Percentiles rank a stretch among this genome's conserved stretches.
Evolutionary conservation across 257 asterid species (phyloP).

Genomic region (Solanum corneliomulleri): DNA sequence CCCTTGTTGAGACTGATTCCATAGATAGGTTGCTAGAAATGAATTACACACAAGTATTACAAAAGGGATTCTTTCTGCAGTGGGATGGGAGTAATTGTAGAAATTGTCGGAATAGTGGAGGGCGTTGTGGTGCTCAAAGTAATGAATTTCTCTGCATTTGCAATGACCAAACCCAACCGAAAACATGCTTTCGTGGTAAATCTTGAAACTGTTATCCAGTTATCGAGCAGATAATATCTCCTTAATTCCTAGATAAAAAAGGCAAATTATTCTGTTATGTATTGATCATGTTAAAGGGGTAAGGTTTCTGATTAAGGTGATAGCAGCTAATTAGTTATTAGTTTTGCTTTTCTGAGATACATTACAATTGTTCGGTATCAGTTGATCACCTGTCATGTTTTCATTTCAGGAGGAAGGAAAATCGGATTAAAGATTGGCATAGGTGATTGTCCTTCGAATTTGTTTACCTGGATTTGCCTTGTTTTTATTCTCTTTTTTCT

Average conservation of each 20-base stretch:
- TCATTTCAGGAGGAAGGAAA: background rate
- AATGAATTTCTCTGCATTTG: background rate
- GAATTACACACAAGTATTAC: slow-evolving; percentile 25
- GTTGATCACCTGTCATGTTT: background rate
- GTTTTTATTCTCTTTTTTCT: background rate
- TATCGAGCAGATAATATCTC: background rate
- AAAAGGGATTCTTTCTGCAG: slow-evolving; percentile 14
- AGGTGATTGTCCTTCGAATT: background rate
- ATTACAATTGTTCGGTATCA: background rate
- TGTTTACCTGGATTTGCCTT: background rate
- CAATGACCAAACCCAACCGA: background rate
- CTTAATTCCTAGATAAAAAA: background rate
- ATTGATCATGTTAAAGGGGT: background rate
- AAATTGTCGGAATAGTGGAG: slow-evolving; percentile 20
- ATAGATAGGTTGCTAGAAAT: slow-evolving; percentile 1
- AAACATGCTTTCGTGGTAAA: background rate
- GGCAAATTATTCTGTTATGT: background rate
- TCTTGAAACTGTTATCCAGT: background rate
- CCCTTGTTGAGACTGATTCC: slow-evolving; percentile 5
- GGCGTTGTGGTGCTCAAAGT: slow-evolving; percentile 1
- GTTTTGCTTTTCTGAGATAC: background rate
- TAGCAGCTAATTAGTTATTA: background rate
- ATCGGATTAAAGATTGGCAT: background rate
- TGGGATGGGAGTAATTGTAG: slow-evolving; percentile 18
- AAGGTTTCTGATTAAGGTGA: background rate